phyloP scores from a whole-genome alignment of 2,329 filamentous ascomycete species.

The Hypoxylon sp. region DNA sequence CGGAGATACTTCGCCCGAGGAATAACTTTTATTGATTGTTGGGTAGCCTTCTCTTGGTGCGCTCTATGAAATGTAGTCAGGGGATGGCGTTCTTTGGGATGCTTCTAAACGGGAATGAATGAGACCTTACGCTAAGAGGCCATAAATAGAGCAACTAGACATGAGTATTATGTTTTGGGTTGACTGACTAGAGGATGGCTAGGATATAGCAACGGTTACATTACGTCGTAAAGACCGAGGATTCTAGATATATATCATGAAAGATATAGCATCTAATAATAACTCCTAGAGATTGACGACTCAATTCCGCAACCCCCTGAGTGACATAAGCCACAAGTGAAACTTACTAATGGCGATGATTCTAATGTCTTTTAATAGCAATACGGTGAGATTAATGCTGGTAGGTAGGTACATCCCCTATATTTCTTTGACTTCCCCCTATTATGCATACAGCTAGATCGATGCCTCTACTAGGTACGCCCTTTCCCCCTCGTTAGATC shows the following conservation, averaged over 20 bases:
- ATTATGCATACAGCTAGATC: background rate
- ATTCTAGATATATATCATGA: too few species aligned
- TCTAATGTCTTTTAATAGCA: background rate
- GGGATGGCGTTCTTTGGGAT: background rate
- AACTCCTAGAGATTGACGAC: background rate
- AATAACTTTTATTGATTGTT: background rate
- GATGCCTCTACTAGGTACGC: background rate
- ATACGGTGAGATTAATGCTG: background rate
- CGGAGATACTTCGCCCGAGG: background rate
- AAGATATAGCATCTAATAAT: too few species aligned
- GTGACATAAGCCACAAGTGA: background rate
- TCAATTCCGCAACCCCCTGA: background rate
- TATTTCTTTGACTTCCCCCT: background rate
- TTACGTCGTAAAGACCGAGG: too few species aligned
- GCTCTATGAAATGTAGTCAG: background rate
- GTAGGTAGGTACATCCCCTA: background rate
- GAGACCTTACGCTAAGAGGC: background rate
- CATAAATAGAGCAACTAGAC: background rate
- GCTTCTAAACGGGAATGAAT: background rate
- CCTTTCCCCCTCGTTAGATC: background rate
- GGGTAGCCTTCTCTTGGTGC: background rate
- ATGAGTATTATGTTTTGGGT: background rate
- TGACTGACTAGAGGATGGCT: background rate
- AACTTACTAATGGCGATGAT: background rate
- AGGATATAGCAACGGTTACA: too few species aligned